A percentile compares a stretch with the other conserved stretches of the same genome.
Evolutionary conservation across 805 yeast genomes (phyloP).

Genomic region (Barnettozyma sucrosica): DNA sequence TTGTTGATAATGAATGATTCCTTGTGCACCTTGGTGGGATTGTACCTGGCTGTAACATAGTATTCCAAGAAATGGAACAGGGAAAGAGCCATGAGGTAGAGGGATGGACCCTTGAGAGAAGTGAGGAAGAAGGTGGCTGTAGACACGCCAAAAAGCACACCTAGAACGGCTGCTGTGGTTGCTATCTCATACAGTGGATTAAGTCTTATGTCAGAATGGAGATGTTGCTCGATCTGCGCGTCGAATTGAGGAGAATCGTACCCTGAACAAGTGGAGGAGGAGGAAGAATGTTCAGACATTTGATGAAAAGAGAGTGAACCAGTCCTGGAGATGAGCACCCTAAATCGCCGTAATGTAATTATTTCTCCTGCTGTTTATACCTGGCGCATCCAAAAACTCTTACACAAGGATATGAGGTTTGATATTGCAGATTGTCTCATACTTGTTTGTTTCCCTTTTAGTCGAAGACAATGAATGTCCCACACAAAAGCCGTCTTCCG

Average conservation of each 20-base stretch:
- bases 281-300: background rate
- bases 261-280: background rate
- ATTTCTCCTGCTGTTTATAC: background rate
- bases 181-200: constrained; percentile 41
- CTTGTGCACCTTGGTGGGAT: constrained; percentile 55
- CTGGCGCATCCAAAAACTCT: background rate
- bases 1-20: constrained; percentile 68
- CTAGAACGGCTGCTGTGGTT: constrained; percentile 39
- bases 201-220: constrained; percentile 29
- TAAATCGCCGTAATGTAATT: too few relatives aligned
- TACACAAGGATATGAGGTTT: background rate
- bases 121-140: constrained; percentile 26
- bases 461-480: background rate
- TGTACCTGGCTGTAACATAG: constrained; percentile 69
- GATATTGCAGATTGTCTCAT: too few relatives aligned
- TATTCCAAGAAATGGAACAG: constrained; percentile 81
- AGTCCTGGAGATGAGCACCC: background rate
- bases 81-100: constrained; percentile 49
- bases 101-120: constrained; percentile 30
- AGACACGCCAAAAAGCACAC: constrained; percentile 37
- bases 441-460: background rate
- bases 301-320: background rate
- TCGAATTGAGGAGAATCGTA: background rate
- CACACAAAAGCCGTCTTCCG: background rate
- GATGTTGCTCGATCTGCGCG: background rate